Evolutionary conservation across 2,329 filamentous ascomycete genomes (phyloP).

Genomic region (Sporothrix euskadiensis): DNA sequence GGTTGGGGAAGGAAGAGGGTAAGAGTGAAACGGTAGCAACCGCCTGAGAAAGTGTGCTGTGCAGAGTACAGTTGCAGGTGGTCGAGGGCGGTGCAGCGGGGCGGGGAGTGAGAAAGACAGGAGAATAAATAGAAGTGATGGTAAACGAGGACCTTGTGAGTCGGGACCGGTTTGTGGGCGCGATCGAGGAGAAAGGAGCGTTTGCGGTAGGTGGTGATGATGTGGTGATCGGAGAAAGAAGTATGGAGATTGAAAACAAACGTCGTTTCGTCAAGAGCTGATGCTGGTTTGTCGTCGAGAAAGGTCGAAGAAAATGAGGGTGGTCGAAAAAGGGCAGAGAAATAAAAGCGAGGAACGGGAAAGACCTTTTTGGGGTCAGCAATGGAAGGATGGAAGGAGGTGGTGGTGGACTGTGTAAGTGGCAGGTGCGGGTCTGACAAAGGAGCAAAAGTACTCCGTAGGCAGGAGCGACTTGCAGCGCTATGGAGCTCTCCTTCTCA

Average conservation of each 20-base stretch:
- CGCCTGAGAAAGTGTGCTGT: background rate
- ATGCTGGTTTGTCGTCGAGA: background rate
- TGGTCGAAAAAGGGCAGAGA: slow-evolving; percentile 10
- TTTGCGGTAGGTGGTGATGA: background rate
- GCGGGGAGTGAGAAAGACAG: background rate
- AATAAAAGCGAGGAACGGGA: slow-evolving; percentile 18
- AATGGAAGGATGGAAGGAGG: slow-evolving; percentile 15
- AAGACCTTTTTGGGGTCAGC: slow-evolving; percentile 3
- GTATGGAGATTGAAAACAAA: background rate
- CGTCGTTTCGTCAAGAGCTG: background rate
- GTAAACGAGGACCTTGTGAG: background rate
- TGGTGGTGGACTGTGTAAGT: slow-evolving; percentile 26
- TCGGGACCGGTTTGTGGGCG: background rate
- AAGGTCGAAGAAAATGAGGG: background rate
- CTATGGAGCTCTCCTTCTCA: background rate
- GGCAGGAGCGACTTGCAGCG: background rate
- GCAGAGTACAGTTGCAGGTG: background rate
- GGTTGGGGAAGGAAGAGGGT: slow-evolving; percentile 14
- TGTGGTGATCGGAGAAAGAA: background rate
- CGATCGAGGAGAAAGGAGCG: background rate
- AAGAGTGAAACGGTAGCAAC: slow-evolving; percentile 18
- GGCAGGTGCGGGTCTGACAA: slow-evolving; percentile 22
- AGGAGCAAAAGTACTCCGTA: background rate
- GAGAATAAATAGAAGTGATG: background rate
- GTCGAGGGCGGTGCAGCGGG: background rate